phyloP scores from a whole-genome alignment of 2,329 filamentous ascomycete genomes.

The Phoma sp. region DNA sequence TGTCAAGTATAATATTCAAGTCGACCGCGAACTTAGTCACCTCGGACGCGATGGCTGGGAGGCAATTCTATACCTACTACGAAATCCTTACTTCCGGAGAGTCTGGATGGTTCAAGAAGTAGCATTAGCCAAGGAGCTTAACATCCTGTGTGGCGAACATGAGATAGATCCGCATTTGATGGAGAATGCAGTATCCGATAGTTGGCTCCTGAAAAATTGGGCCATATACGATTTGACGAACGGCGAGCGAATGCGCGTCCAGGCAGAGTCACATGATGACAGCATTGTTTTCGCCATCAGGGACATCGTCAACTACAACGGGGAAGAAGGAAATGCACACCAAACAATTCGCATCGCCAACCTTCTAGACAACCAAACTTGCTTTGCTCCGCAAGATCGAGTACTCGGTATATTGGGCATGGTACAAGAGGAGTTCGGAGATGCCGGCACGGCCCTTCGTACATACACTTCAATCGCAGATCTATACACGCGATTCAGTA shows the following conservation, averaged over 20 bases:
- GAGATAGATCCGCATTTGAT: background rate
- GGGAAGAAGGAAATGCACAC: background rate
- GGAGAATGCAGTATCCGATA: background rate
- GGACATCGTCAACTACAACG: background rate
- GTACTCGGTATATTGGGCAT: conserved; percentile 6
- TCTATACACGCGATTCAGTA: conserved; percentile 4
- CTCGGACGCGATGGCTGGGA: conserved; percentile 8
- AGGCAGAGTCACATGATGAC: background rate
- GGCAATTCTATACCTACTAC: background rate
- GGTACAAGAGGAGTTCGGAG: conserved; percentile 5
- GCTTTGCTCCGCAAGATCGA: conserved; percentile 5
- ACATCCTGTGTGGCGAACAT: conserved; percentile 5
- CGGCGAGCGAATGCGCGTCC: background rate
- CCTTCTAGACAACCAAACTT: conserved; percentile 1
- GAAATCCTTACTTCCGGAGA: conserved; percentile 4
- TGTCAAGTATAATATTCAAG: background rate
- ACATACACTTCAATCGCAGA: background rate
- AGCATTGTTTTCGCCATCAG: background rate
- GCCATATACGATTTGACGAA: background rate
- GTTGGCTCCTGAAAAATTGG: background rate
- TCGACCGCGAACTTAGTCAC: conserved; percentile 1
- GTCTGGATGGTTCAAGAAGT: conserved; percentile 4
- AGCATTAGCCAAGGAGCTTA: background rate
- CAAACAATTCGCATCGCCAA: conserved; percentile 6
- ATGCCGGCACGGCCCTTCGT: background rate